These are phyloP conservation scores for Pseudonitzschia pungens DNA, from an alignment of 108 stramenopile genomes.

Conservation along the genomic window DNA sequence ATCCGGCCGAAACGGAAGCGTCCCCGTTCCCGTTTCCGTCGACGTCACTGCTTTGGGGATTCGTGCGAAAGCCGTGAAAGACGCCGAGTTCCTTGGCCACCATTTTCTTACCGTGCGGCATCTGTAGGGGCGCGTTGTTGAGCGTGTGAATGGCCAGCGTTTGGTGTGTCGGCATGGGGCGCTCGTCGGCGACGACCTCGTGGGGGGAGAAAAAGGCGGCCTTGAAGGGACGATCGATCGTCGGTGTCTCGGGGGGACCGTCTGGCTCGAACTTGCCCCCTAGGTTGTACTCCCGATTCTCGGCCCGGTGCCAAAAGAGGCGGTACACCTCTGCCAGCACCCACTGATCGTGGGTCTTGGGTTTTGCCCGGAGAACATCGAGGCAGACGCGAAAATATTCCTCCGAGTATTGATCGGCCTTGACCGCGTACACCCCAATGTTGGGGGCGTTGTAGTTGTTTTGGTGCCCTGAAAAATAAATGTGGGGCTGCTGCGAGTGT, in stretches of 20 bases:
- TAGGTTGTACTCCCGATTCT: not conserved
- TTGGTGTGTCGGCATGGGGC: conserved; percentile 19
- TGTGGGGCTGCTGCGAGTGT: conserved; percentile 6
- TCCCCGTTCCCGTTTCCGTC: not conserved
- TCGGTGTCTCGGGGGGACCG: not conserved
- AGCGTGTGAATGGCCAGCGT: conserved; percentile 44
- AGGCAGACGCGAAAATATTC: conserved; percentile 39
- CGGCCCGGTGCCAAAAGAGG: not conserved
- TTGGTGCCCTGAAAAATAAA: conserved; percentile 36
- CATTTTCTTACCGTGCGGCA: conserved; percentile 45
- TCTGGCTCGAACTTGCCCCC: conserved; percentile 1
- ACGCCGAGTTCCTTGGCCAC: conserved; percentile 46
- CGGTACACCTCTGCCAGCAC: conserved; percentile 27
- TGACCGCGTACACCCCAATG: conserved; percentile 42
- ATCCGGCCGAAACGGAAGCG: conserved; percentile 30
- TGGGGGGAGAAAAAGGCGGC: conserved; percentile 6
- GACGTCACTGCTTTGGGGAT: not conserved
- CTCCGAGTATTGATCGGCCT: conserved; percentile 27
- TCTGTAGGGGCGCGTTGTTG: conserved; percentile 22
- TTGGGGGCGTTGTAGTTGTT: conserved; percentile 32
- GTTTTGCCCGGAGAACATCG: conserved; percentile 3
- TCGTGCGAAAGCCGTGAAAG: conserved; percentile 18
- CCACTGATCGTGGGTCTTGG: conserved; percentile 44
- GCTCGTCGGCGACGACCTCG: conserved; percentile 22
- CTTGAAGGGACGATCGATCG: conserved; percentile 15